Evolutionary conservation across 495 filamentous ascomycete genomes (phyloP).

Genomic region (Penicillium coprophilum): DNA sequence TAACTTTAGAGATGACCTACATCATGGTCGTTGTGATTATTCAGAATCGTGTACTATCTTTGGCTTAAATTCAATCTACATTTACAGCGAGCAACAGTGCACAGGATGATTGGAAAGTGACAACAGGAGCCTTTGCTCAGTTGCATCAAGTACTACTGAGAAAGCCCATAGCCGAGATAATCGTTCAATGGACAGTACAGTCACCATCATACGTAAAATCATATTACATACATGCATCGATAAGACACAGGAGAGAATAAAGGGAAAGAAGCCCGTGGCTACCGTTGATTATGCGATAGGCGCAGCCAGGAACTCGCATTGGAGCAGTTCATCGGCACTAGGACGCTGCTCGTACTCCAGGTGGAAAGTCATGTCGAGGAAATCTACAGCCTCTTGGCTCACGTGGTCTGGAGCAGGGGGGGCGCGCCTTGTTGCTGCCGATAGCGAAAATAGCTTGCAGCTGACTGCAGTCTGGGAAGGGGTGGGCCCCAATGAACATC

Average conservation of each 20-base stretch:
- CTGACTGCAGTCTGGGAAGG: conserved; percentile 96
- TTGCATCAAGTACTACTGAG: conserved; percentile 3
- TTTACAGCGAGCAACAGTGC: conserved; percentile 18
- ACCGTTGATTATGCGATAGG: conserved; percentile 50
- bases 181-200: conserved; percentile 1
- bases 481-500: conserved; percentile 97
- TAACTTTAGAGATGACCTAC: conserved; percentile 37
- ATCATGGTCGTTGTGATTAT: conserved; percentile 32
- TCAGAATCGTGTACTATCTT: conserved; percentile 32
- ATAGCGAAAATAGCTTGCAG: conserved; percentile 99
- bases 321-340: conserved; percentile 83
- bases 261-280: not conserved
- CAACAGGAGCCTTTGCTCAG: not conserved
- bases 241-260: not conserved
- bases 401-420: conserved; percentile 84
- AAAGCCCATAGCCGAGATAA: conserved; percentile 5
- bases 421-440: conserved; percentile 79
- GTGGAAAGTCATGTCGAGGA: conserved; percentile 89
- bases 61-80: conserved; percentile 13
- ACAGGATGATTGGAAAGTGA: conserved; percentile 1
- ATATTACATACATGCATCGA: conserved; percentile 16
- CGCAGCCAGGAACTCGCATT: conserved; percentile 71
- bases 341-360: conserved; percentile 90
- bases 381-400: conserved; percentile 79
- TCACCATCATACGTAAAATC: conserved; percentile 19